These are phyloP conservation scores for Taphrina wiesneri DNA, from an alignment of 1,139 yeast genomes.

Conservation along the genomic window DNA sequence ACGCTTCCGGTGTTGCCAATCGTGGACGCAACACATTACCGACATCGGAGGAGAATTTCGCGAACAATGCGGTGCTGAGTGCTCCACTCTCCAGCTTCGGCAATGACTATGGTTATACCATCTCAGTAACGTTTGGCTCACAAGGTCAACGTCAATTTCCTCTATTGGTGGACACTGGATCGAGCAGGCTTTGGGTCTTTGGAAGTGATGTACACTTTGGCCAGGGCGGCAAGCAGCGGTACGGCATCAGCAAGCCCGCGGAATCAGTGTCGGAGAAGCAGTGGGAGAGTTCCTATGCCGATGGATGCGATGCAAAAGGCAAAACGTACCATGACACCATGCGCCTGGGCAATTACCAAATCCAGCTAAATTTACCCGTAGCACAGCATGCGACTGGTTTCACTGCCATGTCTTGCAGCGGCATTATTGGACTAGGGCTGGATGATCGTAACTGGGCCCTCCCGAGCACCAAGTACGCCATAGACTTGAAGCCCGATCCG, in stretches of 20 bases:
- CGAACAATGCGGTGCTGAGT: not conserved
- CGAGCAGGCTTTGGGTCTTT: not conserved
- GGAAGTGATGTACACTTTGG: not conserved
- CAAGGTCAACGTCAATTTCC: not conserved
- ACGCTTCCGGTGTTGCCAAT: not conserved
- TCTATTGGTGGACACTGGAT: not conserved
- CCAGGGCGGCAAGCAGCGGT: not conserved
- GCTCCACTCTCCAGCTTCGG: slow-evolving; percentile 4
- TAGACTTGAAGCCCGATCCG: not conserved
- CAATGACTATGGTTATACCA: slow-evolving; percentile 1
- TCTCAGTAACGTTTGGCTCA: not conserved
- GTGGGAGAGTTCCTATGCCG: not conserved
- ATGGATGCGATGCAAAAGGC: not conserved
- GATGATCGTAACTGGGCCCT: not conserved
- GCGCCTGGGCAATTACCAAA: not conserved
- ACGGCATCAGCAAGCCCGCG: not conserved
- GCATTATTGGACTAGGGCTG: slow-evolving; percentile 1
- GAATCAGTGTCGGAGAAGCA: not conserved
- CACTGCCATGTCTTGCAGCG: not conserved
- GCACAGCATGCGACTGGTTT: not conserved
- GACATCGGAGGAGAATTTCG: not conserved
- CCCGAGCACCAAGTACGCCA: not conserved
- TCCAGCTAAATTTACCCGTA: not conserved
- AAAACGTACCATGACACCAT: not conserved
- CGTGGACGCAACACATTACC: not conserved